phyloP scores from a whole-genome alignment of 2,329 filamentous ascomycete species.

The Claviceps digitariae region DNA sequence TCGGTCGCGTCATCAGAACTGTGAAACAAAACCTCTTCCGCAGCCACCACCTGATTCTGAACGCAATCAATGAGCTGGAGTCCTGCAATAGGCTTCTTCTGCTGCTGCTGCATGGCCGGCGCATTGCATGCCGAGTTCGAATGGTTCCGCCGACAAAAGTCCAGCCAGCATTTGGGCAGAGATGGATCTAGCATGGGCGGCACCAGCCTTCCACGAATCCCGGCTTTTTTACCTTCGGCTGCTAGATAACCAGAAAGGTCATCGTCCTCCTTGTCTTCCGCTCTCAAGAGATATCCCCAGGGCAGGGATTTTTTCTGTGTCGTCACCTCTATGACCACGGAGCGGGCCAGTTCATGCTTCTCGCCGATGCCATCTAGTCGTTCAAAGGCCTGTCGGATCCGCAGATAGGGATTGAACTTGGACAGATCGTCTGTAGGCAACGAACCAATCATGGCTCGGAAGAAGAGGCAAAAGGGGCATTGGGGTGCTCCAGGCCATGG shows the following conservation, averaged over 20 bases:
- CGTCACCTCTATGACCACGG: conserved; percentile 23
- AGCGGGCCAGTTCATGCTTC: conserved; percentile 22
- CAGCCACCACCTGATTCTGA: conserved; percentile 16
- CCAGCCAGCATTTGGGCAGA: conserved; percentile 21
- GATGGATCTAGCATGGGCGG: conserved; percentile 15
- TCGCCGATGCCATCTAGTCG: conserved; percentile 20
- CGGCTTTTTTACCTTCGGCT: conserved; percentile 6
- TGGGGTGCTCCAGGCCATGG: not conserved
- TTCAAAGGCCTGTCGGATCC: conserved; percentile 25
- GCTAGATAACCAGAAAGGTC: conserved; percentile 6
- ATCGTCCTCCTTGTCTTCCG: conserved; percentile 13
- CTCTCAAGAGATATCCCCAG: conserved; percentile 23
- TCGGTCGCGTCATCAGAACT: conserved; percentile 9
- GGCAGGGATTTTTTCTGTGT: conserved; percentile 22
- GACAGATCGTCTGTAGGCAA: conserved; percentile 17
- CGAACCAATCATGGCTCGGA: conserved; percentile 20
- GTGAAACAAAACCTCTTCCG: conserved; percentile 11
- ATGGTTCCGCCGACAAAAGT: conserved; percentile 21
- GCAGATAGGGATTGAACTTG: conserved; percentile 20
- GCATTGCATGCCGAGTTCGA: conserved; percentile 11
- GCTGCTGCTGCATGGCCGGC: conserved; percentile 3
- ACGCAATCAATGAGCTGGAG: conserved; percentile 21
- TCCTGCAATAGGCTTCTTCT: conserved; percentile 11
- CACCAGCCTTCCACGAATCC: conserved; percentile 20
- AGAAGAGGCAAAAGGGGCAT: conserved; percentile 27